Evolutionary conservation across 805 yeast genomes (phyloP).

Genomic region (Jamesozyma piceae): DNA sequence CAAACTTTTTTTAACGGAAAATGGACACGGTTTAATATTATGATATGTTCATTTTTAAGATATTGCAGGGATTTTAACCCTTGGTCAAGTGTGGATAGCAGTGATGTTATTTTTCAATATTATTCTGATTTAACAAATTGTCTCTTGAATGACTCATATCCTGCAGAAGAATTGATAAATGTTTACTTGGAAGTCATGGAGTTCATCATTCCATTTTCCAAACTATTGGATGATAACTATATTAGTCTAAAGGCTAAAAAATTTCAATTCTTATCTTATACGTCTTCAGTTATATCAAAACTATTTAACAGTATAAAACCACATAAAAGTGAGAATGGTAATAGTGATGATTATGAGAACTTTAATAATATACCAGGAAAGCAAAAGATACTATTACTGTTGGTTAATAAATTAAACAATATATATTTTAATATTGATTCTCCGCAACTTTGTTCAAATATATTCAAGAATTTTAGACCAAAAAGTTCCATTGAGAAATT

Average conservation of each 20-base stretch:
- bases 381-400: conserved; percentile 41
- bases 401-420: conserved; percentile 47
- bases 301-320: conserved; percentile 54
- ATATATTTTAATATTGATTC: conserved; percentile 41
- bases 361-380: conserved; percentile 23
- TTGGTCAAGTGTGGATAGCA: conserved; percentile 39
- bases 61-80: conserved; percentile 46
- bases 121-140: conserved; percentile 38
- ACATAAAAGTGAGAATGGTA: conserved; percentile 2
- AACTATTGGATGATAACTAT: conserved; percentile 17
- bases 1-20: conserved; percentile 11
- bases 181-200: conserved; percentile 26
- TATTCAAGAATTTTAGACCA: conserved; percentile 38
- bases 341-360: conserved; percentile 11
- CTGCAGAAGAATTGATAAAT: conserved; percentile 25
- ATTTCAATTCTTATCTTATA: conserved; percentile 35
- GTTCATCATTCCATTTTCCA: conserved; percentile 28
- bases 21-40: conserved; percentile 35
- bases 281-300: conserved; percentile 47
- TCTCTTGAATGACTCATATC: conserved; percentile 34
- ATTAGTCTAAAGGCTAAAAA: conserved; percentile 14
- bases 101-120: conserved; percentile 38
- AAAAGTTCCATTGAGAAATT: conserved; percentile 47
- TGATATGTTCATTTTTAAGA: conserved; percentile 39
- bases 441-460: conserved; percentile 29